Conservation (phyloP, 176 grass and related monocot species). For the Aegilops speltoides region DNA sequence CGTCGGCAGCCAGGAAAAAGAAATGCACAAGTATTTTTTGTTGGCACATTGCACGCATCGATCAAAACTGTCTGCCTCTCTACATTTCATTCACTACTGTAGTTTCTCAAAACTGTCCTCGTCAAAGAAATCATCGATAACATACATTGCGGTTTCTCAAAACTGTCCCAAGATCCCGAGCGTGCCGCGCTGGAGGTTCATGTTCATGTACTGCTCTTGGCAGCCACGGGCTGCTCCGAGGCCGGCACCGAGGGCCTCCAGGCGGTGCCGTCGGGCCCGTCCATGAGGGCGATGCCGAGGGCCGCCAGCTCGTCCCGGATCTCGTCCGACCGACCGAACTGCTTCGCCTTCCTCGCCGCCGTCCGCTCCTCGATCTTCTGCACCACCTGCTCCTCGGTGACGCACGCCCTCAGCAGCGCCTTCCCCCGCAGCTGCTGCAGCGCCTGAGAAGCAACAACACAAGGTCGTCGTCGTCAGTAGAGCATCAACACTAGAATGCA, state of each 20-base stretch:
- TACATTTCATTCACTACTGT: too few species aligned
- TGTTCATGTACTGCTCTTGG: too few species aligned
- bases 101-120: too few species aligned
- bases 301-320: constrained; percentile 70
- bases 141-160: too few species aligned
- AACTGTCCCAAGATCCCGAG: too few species aligned
- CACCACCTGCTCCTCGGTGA: constrained; percentile 66
- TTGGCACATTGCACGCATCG: too few species aligned
- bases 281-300: constrained; percentile 79
- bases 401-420: constrained; percentile 53
- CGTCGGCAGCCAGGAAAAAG: too few species aligned
- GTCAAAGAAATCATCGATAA: too few species aligned
- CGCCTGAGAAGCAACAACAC: constrained; percentile 32
- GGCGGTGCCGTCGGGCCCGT: constrained; percentile 61
- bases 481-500: not conserved
- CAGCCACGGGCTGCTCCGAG: constrained; percentile 16
- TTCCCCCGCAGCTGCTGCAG: constrained; percentile 74
- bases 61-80: too few species aligned
- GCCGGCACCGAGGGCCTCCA: constrained; percentile 69
- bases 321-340: constrained; percentile 74
- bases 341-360: constrained; percentile 67
- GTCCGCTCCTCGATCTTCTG: constrained; percentile 82
- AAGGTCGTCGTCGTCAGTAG: not conserved
- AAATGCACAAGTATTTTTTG: too few species aligned
- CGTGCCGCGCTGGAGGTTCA: too few species aligned